Evolutionary conservation across 345 rosid species (phyloP).

Genomic region (Anacardium occidentale): DNA sequence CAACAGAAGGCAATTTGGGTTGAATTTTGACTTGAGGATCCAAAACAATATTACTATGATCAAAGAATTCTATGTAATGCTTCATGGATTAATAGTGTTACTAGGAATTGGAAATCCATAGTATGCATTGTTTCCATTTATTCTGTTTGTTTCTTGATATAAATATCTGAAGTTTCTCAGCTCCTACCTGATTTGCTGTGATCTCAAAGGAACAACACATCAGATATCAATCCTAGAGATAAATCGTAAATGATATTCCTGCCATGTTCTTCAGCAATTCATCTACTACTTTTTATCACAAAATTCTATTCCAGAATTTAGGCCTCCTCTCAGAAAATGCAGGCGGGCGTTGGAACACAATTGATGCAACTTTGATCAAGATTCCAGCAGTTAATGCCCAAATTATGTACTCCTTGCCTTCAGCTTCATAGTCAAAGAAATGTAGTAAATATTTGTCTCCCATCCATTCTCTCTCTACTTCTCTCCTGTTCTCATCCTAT

Average conservation of each 20-base stretch:
- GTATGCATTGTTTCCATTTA: no score
- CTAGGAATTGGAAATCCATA: no score
- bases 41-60: not conserved
- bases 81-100: no score
- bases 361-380: constrained; percentile 53
- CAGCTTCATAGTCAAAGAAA: constrained; percentile 43
- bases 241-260: no score
- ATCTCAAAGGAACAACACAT: no score
- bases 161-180: no score
- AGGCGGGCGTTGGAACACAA: constrained; percentile 47
- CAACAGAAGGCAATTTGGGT: not conserved
- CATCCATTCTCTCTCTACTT: constrained; percentile 49
- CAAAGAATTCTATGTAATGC: not conserved
- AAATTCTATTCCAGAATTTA: constrained; percentile 37
- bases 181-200: no score
- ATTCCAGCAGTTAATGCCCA: constrained; percentile 80
- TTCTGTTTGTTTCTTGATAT: not conserved
- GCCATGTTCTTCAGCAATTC: not conserved
- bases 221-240: no score
- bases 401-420: constrained; percentile 34
- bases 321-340: constrained; percentile 58
- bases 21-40: not conserved
- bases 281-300: constrained; percentile 11
- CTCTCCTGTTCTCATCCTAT: constrained; percentile 57
- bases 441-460: constrained; percentile 53